Evolutionary conservation across 805 yeast species (phyloP).

Genomic region (Candida mattraensis): DNA sequence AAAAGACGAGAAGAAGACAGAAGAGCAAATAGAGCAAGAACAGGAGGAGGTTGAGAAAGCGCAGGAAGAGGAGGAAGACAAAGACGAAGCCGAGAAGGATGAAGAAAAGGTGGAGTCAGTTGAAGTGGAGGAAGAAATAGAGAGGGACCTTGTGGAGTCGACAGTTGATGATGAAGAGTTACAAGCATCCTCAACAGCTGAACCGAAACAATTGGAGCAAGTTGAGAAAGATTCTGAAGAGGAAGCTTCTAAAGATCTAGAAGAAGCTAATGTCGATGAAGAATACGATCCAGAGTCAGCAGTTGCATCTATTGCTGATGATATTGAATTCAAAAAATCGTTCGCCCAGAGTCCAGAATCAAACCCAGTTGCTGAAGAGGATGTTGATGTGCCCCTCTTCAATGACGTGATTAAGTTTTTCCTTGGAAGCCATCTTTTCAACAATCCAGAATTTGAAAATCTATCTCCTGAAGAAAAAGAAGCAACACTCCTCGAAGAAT

Average conservation of each 20-base stretch:
- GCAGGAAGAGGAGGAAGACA: slow-evolving; percentile 3
- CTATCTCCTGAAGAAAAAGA: slow-evolving; percentile 38
- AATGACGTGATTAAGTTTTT: slow-evolving; percentile 34
- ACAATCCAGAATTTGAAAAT: slow-evolving; percentile 36
- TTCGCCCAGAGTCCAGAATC: slow-evolving; percentile 3
- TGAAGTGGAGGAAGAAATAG: slow-evolving; percentile 4
- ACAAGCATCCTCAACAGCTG: no score
- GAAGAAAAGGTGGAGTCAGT: slow-evolving; percentile 2
- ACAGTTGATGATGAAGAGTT: slow-evolving; percentile 1
- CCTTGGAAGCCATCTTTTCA: slow-evolving; percentile 30
- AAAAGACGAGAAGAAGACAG: slow-evolving; percentile 1
- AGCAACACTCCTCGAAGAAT: slow-evolving; percentile 33
- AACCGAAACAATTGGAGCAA: slow-evolving; percentile 1
- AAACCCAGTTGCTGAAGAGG: slow-evolving; percentile 28
- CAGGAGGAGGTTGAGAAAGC: background rate
- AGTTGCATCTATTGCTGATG: slow-evolving; percentile 1
- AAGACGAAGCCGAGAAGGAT: slow-evolving; percentile 7
- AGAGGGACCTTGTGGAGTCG: slow-evolving; percentile 1
- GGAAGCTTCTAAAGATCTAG: slow-evolving; percentile 1
- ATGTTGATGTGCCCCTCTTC: slow-evolving; percentile 37
- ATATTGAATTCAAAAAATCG: no score
- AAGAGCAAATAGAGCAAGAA: slow-evolving; percentile 1
- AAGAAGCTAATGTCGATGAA: slow-evolving; percentile 15
- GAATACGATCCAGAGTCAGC: slow-evolving; percentile 11
- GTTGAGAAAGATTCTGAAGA: slow-evolving; percentile 1